phyloP scores from a whole-genome alignment of 257 asterid genomes.

The Solanum sitiens region DNA sequence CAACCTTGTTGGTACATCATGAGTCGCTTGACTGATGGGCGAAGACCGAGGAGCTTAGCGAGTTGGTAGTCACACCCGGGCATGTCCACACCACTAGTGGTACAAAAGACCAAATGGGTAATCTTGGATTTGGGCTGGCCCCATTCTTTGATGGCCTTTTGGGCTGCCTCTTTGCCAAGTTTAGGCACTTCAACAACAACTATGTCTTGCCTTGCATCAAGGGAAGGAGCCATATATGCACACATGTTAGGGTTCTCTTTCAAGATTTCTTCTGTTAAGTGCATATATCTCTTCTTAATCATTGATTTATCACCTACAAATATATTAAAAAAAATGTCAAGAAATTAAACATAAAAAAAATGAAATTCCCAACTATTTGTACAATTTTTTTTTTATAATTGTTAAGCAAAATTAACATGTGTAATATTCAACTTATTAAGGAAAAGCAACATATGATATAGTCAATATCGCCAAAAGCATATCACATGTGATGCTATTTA shows the following conservation, averaged over 20 bases:
- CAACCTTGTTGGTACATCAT: constrained; percentile 87
- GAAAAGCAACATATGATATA: not conserved
- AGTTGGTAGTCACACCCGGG: constrained; percentile 82
- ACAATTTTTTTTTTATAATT: not conserved
- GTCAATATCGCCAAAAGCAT: not conserved
- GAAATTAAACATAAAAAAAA: not conserved
- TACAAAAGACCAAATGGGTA: constrained; percentile 67
- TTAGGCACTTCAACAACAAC: constrained; percentile 71
- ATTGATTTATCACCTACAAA: constrained; percentile 58
- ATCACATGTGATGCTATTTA: not conserved
- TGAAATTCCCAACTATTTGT: not conserved
- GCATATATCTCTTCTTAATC: constrained; percentile 58
- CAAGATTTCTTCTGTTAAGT: constrained; percentile 48
- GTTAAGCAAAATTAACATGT: not conserved
- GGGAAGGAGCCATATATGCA: constrained; percentile 61
- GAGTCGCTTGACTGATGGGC: constrained; percentile 51
- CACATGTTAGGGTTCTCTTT: constrained; percentile 47
- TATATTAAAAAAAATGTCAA: not conserved
- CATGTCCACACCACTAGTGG: constrained; percentile 86
- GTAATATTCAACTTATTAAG: not conserved
- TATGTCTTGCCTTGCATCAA: constrained; percentile 63
- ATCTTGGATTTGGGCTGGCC: constrained; percentile 78
- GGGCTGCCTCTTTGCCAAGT: constrained; percentile 78
- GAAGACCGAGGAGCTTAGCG: constrained; percentile 63
- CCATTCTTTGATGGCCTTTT: constrained; percentile 78